Percentiles rank a stretch among this genome's conserved stretches.
These are phyloP conservation scores for Excoecaria cochinchinensis DNA, from an alignment of 345 rosid species.

Conservation along the genomic window DNA sequence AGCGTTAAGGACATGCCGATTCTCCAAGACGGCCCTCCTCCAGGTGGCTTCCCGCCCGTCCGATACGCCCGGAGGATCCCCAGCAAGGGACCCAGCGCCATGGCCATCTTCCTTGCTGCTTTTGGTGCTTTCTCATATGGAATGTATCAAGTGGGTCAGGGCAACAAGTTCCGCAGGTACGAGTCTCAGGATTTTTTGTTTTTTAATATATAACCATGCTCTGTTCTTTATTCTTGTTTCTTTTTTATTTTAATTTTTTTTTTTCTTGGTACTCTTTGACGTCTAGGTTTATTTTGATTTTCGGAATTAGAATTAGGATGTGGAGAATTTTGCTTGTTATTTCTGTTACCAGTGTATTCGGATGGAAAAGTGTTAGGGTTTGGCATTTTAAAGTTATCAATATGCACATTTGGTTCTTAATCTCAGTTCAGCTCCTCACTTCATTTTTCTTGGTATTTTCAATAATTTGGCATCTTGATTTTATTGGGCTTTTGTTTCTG, in stretches of 20 bases:
- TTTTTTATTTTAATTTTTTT: background rate
- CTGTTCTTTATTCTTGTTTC: background rate
- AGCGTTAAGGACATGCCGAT: conserved; percentile 98
- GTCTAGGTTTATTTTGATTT: conserved; percentile 8
- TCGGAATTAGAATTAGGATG: background rate
- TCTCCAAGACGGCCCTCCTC: conserved; percentile 98
- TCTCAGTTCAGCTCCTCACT: no score
- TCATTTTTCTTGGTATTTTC: background rate
- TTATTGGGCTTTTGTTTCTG: background rate
- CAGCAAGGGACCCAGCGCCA: conserved; percentile 86
- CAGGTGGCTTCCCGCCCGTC: conserved; percentile 92
- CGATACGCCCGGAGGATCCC: conserved; percentile 96
- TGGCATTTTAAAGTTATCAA: background rate
- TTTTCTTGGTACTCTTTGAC: background rate
- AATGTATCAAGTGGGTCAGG: conserved; percentile 97
- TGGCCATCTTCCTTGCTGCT: conserved; percentile 79
- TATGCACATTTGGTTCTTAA: background rate
- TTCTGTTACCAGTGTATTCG: background rate
- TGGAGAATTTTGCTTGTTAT: background rate
- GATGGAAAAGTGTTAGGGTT: background rate
- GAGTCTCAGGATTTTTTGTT: background rate
- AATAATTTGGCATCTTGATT: background rate
- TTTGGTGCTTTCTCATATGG: conserved; percentile 91
- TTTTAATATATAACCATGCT: background rate
- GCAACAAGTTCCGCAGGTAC: conserved; percentile 93